Percentiles rank a stretch among this genome's conserved stretches.
These are phyloP conservation scores for Camellia lanceoleosa DNA, from an alignment of 148 eudicot genomes.

Conservation along the genomic window DNA sequence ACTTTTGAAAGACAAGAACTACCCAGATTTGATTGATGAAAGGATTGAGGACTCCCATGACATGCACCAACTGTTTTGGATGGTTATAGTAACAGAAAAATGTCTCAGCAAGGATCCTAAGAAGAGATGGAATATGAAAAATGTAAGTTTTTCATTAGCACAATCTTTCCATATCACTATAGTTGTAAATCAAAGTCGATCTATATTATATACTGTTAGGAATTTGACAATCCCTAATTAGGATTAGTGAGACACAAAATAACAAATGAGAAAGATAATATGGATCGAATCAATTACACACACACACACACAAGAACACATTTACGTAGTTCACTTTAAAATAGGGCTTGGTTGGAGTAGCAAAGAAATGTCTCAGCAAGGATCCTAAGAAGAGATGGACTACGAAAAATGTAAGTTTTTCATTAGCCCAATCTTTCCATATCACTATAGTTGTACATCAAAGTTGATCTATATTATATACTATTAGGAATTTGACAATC, in stretches of 20 bases:
- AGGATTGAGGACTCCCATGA: constrained; percentile 29
- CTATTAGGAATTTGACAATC: too few relatives aligned
- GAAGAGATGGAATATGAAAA: constrained; percentile 27
- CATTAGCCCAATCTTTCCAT: background rate
- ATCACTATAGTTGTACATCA: background rate
- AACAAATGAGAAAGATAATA: too few relatives aligned
- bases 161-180: background rate
- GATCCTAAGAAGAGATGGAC: constrained; percentile 31
- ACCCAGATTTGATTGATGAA: constrained; percentile 31
- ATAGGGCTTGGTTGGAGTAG: background rate
- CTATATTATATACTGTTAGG: too few relatives aligned
- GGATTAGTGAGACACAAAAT: too few relatives aligned
- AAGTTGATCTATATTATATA: too few relatives aligned
- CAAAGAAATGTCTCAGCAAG: constrained; percentile 30
- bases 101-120: constrained; percentile 34
- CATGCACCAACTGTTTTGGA: constrained; percentile 34
- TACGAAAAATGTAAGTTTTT: constrained; percentile 28
- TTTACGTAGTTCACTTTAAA: too few relatives aligned
- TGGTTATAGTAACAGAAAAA: constrained; percentile 31
- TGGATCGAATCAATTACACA: too few relatives aligned
- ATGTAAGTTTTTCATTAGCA: constrained; percentile 20
- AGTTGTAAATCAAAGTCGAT: too few relatives aligned
- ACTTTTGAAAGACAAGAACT: constrained; percentile 33
- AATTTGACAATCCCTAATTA: too few relatives aligned
- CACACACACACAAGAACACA: too few relatives aligned